Percentiles rank a stretch among this genome's conserved stretches.
phyloP scores from a whole-genome alignment of 805 yeast genomes.

The Candida gorgasii region DNA sequence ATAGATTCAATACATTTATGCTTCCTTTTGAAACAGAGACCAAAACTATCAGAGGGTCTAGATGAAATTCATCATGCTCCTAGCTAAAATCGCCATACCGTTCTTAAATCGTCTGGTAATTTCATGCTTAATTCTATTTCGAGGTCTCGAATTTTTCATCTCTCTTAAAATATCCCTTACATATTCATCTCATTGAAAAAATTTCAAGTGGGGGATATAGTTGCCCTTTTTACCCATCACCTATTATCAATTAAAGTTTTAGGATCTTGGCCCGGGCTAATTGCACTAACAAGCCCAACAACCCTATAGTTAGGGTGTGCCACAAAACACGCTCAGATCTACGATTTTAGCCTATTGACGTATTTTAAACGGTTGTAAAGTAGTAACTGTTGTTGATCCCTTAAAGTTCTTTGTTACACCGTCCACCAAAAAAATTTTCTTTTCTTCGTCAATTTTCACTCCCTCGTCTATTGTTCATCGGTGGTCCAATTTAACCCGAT shows the following conservation, averaged over 20 bases:
- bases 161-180: neutral
- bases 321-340: too few species aligned
- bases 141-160: neutral
- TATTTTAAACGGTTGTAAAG: conserved; percentile 1
- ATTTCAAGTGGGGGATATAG: neutral
- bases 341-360: too few species aligned
- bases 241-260: neutral
- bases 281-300: too few species aligned
- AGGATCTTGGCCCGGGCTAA: too few species aligned
- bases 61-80: too few species aligned
- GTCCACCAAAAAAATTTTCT: neutral
- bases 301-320: too few species aligned
- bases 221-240: neutral
- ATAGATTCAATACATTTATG: too few species aligned
- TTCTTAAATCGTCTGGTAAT: too few species aligned
- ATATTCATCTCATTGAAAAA: neutral
- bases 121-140: neutral
- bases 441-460: neutral
- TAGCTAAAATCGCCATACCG: too few species aligned
- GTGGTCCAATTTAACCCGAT: neutral
- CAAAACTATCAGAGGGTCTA: too few species aligned
- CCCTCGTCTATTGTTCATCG: neutral
- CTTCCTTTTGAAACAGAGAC: too few species aligned
- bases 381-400: neutral
- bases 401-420: neutral